Percentiles rank a stretch among this genome's conserved stretches.
phyloP scores from a whole-genome alignment of 257 asterid genomes.

The Solanum dulcamara region DNA sequence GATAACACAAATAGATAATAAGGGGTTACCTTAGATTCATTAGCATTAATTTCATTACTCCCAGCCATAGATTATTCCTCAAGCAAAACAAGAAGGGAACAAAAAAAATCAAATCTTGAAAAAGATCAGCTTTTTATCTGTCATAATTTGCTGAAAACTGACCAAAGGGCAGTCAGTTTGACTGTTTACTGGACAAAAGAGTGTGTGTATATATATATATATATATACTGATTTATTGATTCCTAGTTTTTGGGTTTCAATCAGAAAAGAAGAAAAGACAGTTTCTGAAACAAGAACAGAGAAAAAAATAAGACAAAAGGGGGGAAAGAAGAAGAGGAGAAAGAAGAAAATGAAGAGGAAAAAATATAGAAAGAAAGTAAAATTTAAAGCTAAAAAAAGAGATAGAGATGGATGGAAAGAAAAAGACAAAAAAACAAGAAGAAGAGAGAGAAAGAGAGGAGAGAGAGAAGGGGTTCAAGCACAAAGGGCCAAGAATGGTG shows the following conservation, averaged over 20 bases:
- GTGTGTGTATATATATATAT: neutral
- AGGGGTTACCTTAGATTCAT: constrained; percentile 40
- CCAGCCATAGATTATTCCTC: constrained; percentile 26
- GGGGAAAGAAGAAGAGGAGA: neutral
- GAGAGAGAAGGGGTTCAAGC: neutral
- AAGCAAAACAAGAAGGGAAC: neutral
- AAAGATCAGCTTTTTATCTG: constrained; percentile 7
- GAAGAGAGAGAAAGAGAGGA: neutral
- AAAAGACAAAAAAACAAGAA: neutral
- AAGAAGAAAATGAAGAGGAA: neutral
- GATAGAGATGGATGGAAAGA: neutral
- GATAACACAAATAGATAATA: neutral
- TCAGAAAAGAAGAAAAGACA: constrained; percentile 21
- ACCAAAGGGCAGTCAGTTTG: neutral
- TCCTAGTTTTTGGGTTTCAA: neutral
- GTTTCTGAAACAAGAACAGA: constrained; percentile 15
- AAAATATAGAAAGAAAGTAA: neutral
- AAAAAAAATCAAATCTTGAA: constrained; percentile 8
- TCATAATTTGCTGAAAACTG: constrained; percentile 11
- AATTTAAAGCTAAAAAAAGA: neutral
- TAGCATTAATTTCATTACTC: constrained; percentile 34
- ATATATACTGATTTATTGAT: neutral
- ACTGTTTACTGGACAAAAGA: neutral
- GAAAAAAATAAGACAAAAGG: neutral
- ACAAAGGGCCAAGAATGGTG: neutral